These are phyloP conservation scores for Toxicodendron radicans DNA, from an alignment of 345 rosid species.

Conservation along the genomic window DNA sequence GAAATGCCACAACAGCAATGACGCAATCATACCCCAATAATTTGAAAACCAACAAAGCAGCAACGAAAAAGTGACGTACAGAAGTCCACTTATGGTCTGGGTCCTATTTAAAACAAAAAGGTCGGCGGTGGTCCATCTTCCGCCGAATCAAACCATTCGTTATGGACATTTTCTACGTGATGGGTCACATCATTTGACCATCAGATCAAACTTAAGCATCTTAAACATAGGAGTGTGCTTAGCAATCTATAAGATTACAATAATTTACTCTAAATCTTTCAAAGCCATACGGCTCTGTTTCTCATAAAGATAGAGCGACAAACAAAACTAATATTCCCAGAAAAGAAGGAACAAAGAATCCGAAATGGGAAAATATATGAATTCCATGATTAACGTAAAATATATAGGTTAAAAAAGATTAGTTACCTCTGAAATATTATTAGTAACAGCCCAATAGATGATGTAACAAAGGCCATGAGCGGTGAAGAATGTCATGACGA, in stretches of 20 bases:
- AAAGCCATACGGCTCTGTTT: not conserved
- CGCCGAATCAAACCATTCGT: not conserved
- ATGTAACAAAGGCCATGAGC: slow-evolving; percentile 65
- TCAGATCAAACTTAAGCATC: not conserved
- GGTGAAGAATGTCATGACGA: slow-evolving; percentile 59
- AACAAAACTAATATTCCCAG: not conserved
- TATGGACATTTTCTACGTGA: not conserved
- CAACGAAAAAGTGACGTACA: no score
- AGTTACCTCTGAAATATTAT: slow-evolving; percentile 47
- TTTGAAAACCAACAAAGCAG: not conserved
- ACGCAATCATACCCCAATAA: not conserved
- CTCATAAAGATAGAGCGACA: no score
- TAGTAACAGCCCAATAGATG: slow-evolving; percentile 36
- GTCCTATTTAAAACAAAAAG: not conserved
- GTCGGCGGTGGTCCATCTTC: not conserved
- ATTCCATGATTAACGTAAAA: no score
- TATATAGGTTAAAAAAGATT: not conserved
- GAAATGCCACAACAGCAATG: not conserved
- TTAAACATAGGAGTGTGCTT: no score
- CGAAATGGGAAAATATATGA: not conserved
- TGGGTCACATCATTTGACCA: not conserved
- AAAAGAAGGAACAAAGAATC: not conserved
- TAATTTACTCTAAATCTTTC: no score
- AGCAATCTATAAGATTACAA: no score
- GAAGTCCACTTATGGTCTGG: not conserved